These are phyloP conservation scores for Trichoderma lentiforme DNA, from an alignment of 2,329 filamentous ascomycete species.

Conservation along the genomic window DNA sequence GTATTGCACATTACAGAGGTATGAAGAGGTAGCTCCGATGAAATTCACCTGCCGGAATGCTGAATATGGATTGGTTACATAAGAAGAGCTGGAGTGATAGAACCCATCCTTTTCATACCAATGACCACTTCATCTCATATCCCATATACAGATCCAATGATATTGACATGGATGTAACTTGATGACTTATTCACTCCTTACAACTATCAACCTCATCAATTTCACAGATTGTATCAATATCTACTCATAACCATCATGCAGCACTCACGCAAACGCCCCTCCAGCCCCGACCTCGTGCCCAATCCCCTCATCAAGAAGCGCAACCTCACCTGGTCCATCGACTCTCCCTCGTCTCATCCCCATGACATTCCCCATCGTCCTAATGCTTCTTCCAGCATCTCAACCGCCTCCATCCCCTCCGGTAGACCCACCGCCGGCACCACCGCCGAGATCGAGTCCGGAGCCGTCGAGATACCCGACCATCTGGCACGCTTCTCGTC, in stretches of 20 bases:
- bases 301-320: constrained; percentile 48
- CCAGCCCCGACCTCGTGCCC: constrained; percentile 37
- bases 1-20: not conserved
- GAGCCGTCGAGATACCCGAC: constrained; percentile 35
- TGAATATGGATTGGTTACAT: not conserved
- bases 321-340: constrained; percentile 43
- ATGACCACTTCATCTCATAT: not conserved
- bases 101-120: not conserved
- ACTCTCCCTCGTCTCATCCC: not conserved
- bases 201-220: not conserved
- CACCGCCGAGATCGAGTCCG: constrained; percentile 41
- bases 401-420: constrained; percentile 17
- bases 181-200: not conserved
- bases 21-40: not conserved
- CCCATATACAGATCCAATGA: not conserved
- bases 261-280: constrained; percentile 28
- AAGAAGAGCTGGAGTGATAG: not conserved
- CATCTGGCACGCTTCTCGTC: constrained; percentile 40
- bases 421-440: constrained; percentile 20
- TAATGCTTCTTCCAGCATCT: not conserved
- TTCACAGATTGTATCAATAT: not conserved
- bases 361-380: not conserved
- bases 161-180: not conserved
- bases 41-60: not conserved
- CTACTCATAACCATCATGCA: not conserved